A percentile compares a stretch with the other conserved stretches of the same genome.
Evolutionary conservation across 768 basidiomycete genomes (phyloP).

Genomic region (Phlebiopsis gigantea): DNA sequence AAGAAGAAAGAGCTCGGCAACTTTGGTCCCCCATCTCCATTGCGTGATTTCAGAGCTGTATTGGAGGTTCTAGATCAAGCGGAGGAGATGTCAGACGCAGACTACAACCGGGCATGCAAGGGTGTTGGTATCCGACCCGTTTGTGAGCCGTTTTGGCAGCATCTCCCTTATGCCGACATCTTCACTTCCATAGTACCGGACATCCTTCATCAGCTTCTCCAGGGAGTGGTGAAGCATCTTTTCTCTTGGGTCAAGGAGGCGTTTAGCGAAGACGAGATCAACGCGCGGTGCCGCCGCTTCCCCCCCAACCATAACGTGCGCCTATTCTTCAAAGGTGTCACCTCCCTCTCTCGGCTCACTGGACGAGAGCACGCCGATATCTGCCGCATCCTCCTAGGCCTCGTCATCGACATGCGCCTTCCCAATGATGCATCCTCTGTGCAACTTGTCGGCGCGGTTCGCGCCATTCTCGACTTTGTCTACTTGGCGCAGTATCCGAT

Average conservation of each 20-base stretch:
- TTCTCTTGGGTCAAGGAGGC: conserved; percentile 26
- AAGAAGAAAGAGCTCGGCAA: neutral
- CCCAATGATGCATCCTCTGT: neutral
- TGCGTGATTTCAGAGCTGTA: neutral
- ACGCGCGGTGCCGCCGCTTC: conserved; percentile 27
- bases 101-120: conserved; percentile 1
- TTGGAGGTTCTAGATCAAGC: neutral
- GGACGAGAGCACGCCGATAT: conserved; percentile 24
- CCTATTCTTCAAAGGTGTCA: conserved; percentile 32
- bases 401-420: conserved; percentile 17
- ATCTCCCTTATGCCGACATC: conserved; percentile 21
- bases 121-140: conserved; percentile 17
- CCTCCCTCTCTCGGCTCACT: conserved; percentile 25
- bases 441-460: conserved; percentile 13
- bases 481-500: conserved; percentile 21
- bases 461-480: conserved; percentile 21
- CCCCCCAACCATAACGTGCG: conserved; percentile 32
- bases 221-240: conserved; percentile 30
- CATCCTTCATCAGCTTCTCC: conserved; percentile 25
- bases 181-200: conserved; percentile 22
- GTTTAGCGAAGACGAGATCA: conserved; percentile 29
- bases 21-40: neutral
- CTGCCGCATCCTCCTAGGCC: conserved; percentile 9
- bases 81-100: neutral
- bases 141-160: conserved; percentile 21